Percentiles rank a stretch among this genome's conserved stretches.
Conservation (phyloP, 768 basidiomycete genomes). For the Xerocomus brunneocitrinus region DNA sequence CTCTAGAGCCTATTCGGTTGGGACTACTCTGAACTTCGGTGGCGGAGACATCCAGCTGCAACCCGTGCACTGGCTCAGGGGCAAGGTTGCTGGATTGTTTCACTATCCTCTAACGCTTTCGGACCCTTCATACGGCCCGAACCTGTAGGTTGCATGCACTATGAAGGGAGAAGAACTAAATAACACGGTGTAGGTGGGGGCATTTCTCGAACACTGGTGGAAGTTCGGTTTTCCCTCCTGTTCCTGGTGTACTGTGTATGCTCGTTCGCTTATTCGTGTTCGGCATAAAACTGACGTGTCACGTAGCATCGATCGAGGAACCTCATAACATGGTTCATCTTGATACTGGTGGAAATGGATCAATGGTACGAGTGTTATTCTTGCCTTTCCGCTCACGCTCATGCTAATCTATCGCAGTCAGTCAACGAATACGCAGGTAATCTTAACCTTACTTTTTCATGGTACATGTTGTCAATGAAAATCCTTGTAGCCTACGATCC, state of each 20-base stretch:
- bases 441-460: not conserved
- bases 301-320: slow-evolving; percentile 16
- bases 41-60: not conserved
- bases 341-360: slow-evolving; percentile 13
- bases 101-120: slow-evolving; percentile 10
- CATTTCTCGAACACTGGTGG: not conserved
- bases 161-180: not conserved
- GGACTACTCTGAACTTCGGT: slow-evolving; percentile 1
- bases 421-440: slow-evolving; percentile 19
- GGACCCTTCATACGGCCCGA: slow-evolving; percentile 11
- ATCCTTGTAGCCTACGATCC: slow-evolving; percentile 12
- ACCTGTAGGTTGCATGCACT: slow-evolving; percentile 8
- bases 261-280: not conserved
- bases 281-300: not conserved
- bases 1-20: slow-evolving; percentile 1
- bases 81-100: slow-evolving; percentile 12
- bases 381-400: not conserved
- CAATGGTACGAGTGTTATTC: slow-evolving; percentile 9
- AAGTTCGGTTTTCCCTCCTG: not conserved
- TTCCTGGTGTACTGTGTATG: not conserved
- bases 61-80: slow-evolving; percentile 15
- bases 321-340: slow-evolving; percentile 19
- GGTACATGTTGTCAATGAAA: not conserved
- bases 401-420: slow-evolving; percentile 4
- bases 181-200: not conserved